Evolutionary conservation across 345 rosid genomes (phyloP).

Genomic region (Adansonia digitata): DNA sequence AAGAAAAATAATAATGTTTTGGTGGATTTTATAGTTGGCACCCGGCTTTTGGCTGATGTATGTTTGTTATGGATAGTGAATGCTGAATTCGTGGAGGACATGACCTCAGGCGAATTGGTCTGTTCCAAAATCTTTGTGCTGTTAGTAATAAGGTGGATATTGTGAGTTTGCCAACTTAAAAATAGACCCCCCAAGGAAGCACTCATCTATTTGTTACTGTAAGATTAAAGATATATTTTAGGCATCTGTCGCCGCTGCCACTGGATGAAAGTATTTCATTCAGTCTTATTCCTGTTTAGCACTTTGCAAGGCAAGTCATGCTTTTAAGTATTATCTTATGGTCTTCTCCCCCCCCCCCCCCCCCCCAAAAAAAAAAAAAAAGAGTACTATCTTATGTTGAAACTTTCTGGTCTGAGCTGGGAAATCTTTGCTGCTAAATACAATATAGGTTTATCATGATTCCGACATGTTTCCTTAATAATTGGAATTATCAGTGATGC

Average conservation of each 20-base stretch:
- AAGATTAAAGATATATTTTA: too few relatives aligned
- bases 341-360: too few relatives aligned
- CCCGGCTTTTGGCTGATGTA: background rate
- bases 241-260: too few relatives aligned
- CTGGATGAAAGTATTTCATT: too few relatives aligned
- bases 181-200: background rate
- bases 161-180: background rate
- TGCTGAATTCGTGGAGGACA: background rate
- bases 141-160: background rate
- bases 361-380: too few relatives aligned
- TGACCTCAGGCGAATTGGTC: background rate
- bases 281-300: too few relatives aligned
- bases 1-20: background rate
- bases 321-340: too few relatives aligned
- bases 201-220: background rate
- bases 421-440: background rate
- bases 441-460: background rate
- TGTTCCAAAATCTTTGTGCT: background rate
- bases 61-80: background rate
- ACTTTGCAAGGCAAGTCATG: too few relatives aligned
- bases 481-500: too few relatives aligned
- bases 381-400: too few relatives aligned
- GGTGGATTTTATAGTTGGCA: background rate
- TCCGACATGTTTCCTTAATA: background rate
- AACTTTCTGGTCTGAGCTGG: background rate